Base-by-base conservation (phyloP, 345 rosid genomes). In the Anacardium occidentale region DNA sequence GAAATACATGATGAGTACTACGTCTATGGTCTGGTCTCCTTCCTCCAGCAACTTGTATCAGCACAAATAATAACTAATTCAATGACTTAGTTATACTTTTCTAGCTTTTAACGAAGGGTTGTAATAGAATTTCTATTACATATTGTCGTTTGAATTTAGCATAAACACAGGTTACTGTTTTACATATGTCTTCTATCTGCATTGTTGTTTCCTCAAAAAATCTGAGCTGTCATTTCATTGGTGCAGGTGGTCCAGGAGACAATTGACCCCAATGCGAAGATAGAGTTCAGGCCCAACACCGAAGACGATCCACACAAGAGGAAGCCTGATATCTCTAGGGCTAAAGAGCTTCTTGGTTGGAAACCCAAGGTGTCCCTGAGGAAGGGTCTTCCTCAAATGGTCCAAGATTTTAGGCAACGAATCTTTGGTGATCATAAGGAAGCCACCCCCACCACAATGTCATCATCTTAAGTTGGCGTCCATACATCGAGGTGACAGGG, bases 291-390 rank as follows among this genome's bases (percentile, higher is more conserved):
- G 80, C 91, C 92, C 0, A 95, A 95, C 86, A 95, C 99, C 51
- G 97, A 89, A 61, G 99, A 95, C 64, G 99, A 95, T 77, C 99
- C 99, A 3, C 99, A 95, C 91, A 95, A 95, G 91, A 95, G 99
- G 83, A 95, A 95, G 81, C 99, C 99, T 29, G 97, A 95, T 66
- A 95, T 95, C 62, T 79, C 93, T 25, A 91, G 69, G 76, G 99
- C 99, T 10, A 95, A 95, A 73, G 96, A 92, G 58, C 87, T 81
- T 15, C 93, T 92, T 0, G 97, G 96, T 10, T 95, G 99, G 99
- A 88, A 88, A 77, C 99, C 99, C 15, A 95, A 92, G 82, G 86
- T 95, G 1, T 79, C 94, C 40, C 91, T 95, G 20, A 89, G 89
- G 17, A 82, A 92, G 75, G 99, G 99, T 69, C 94, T 95, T 10